Conservation (phyloP, 2,329 filamentous ascomycete species). For the Epichloe gansuensis region DNA sequence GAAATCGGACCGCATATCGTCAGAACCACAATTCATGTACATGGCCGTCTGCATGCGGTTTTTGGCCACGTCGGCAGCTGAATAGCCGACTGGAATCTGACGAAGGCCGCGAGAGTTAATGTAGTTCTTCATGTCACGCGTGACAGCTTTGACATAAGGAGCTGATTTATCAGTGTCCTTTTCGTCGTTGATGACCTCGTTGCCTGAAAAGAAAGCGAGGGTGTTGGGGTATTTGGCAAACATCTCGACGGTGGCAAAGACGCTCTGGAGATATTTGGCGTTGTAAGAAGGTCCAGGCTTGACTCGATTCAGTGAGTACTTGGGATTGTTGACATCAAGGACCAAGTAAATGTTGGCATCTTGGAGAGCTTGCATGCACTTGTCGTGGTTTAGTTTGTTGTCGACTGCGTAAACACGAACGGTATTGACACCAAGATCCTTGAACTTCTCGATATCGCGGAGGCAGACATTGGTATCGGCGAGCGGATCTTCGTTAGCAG, state of each 20-base stretch:
- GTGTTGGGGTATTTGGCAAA: conserved; percentile 79
- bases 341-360: conserved; percentile 87
- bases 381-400: conserved; percentile 68
- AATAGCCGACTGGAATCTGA: conserved; percentile 62
- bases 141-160: conserved; percentile 66
- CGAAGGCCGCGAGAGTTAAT: conserved; percentile 49
- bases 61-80: conserved; percentile 64
- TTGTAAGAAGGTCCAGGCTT: conserved; percentile 77
- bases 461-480: conserved; percentile 57
- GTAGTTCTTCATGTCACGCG: conserved; percentile 63
- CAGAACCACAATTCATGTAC: conserved; percentile 88
- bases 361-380: conserved; percentile 70
- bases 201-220: conserved; percentile 72
- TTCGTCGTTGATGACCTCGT: conserved; percentile 64
- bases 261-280: conserved; percentile 64
- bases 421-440: conserved; percentile 78
- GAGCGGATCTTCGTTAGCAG: conserved; percentile 55
- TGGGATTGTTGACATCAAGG: conserved; percentile 79
- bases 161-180: conserved; percentile 50
- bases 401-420: conserved; percentile 88
- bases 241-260: conserved; percentile 80
- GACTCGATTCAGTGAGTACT: conserved; percentile 74
- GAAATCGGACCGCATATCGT: conserved; percentile 76
- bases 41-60: conserved; percentile 78
- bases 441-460: conserved; percentile 71